These are phyloP conservation scores for Fusarium albidum DNA, from an alignment of 2,329 filamentous ascomycete species.

Conservation along the genomic window DNA sequence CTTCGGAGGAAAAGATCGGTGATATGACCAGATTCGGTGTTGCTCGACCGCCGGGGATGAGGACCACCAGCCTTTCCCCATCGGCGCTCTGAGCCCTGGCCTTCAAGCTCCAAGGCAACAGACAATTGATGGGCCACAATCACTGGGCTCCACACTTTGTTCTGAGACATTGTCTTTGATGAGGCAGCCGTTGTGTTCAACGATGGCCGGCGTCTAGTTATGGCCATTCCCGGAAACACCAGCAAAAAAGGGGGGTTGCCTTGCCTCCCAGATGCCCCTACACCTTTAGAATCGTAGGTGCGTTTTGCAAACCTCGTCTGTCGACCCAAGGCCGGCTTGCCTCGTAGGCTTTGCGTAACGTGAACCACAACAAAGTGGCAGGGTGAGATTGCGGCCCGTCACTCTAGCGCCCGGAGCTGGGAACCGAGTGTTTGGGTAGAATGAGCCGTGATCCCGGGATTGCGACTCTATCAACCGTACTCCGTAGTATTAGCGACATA, in stretches of 20 bases:
- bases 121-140: conserved; percentile 24
- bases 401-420: conserved; percentile 19
- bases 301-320: conserved; percentile 12
- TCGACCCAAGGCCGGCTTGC: neutral
- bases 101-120: conserved; percentile 5
- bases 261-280: conserved; percentile 17
- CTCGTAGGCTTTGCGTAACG: conserved; percentile 5
- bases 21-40: conserved; percentile 13
- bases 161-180: conserved; percentile 35
- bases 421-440: conserved; percentile 6
- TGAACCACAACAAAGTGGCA: conserved; percentile 4
- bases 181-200: conserved; percentile 33
- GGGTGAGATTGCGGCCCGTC: conserved; percentile 16
- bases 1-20: conserved; percentile 15
- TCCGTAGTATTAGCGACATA: too few species aligned
- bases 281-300: conserved; percentile 29
- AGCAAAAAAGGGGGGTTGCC: conserved; percentile 14
- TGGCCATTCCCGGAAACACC: conserved; percentile 22
- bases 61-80: conserved; percentile 19
- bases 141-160: conserved; percentile 11
- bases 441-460: conserved; percentile 15
- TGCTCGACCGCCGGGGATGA: conserved; percentile 8
- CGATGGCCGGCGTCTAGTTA: conserved; percentile 13
- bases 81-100: conserved; percentile 28
- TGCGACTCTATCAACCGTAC: neutral